These are phyloP conservation scores for Pseudogymnoascus sp. DNA, from an alignment of 2,329 filamentous ascomycete genomes.

Conservation along the genomic window DNA sequence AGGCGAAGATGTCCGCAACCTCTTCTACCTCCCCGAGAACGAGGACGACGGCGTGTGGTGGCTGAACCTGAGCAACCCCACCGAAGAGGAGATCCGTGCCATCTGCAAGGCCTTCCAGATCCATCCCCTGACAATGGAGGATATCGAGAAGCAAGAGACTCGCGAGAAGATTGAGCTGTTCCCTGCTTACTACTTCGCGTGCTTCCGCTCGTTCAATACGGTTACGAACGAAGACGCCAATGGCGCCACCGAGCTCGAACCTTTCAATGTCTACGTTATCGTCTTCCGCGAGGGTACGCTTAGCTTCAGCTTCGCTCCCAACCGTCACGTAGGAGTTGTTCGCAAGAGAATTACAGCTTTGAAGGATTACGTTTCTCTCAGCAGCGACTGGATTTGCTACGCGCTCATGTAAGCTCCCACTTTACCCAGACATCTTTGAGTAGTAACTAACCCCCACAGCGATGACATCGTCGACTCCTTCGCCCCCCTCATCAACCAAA, in stretches of 20 bases:
- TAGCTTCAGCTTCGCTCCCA: conserved; percentile 87
- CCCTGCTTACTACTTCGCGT: conserved; percentile 95
- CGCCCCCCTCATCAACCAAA: conserved; percentile 76
- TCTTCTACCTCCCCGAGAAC: conserved; percentile 63
- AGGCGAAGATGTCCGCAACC: conserved; percentile 78
- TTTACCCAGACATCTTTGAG: not conserved
- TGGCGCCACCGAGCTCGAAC: conserved; percentile 65
- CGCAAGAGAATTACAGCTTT: conserved; percentile 85
- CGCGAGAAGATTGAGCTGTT: conserved; percentile 98
- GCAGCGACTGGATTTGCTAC: conserved; percentile 98
- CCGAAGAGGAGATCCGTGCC: conserved; percentile 76
- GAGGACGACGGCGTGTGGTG: conserved; percentile 85
- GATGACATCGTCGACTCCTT: conserved; percentile 98
- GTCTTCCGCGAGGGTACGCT: conserved; percentile 93
- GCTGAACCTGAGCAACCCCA: conserved; percentile 88
- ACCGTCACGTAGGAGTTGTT: conserved; percentile 80
- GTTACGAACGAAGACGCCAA: conserved; percentile 67
- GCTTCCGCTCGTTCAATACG: conserved; percentile 80
- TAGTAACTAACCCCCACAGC: conserved; percentile 33
- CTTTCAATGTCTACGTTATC: conserved; percentile 93
- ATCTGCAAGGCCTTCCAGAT: conserved; percentile 94
- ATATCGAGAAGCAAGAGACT: conserved; percentile 90
- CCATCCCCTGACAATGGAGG: conserved; percentile 90
- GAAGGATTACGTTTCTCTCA: conserved; percentile 89
- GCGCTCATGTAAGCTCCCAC: conserved; percentile 69